Conservation (phyloP, 2,329 filamentous ascomycete species). For the Phyllosticta citrichinensis region DNA sequence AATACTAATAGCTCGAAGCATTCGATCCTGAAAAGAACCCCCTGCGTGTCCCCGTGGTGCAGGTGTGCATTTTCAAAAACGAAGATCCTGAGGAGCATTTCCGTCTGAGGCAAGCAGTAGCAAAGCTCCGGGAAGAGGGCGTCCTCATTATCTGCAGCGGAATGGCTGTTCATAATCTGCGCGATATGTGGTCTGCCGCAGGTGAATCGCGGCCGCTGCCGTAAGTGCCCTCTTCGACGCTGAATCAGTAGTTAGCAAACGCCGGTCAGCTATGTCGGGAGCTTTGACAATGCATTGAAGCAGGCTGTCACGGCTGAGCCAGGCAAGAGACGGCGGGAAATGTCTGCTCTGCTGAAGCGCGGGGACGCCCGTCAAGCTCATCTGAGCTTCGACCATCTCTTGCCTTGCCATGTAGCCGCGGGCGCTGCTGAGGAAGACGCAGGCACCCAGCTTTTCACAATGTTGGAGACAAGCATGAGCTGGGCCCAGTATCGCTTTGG, state of each 20-base stretch:
- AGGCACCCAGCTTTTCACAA: conserved; percentile 38
- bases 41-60: conserved; percentile 19
- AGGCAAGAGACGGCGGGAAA: conserved; percentile 21
- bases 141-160: conserved; percentile 13
- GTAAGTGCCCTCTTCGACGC: conserved; percentile 4
- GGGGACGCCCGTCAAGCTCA: conserved; percentile 51
- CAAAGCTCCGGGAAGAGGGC: conserved; percentile 13
- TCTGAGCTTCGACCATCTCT: conserved; percentile 53
- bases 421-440: conserved; percentile 43
- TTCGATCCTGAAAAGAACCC: conserved; percentile 30
- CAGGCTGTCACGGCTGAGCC: conserved; percentile 18
- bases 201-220: conserved; percentile 17
- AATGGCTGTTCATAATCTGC: conserved; percentile 26
- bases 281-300: conserved; percentile 18
- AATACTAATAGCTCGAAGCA: conserved; percentile 14
- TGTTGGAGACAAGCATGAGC: conserved; percentile 42
- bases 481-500: conserved; percentile 48
- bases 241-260: not conserved
- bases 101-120: conserved; percentile 12
- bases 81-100: conserved; percentile 14
- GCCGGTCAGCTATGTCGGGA: conserved; percentile 18
- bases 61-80: conserved; percentile 14
- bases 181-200: conserved; percentile 20
- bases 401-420: conserved; percentile 48
- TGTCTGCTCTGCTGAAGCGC: conserved; percentile 25